These are phyloP conservation scores for Neurospora sp. DNA, from an alignment of 2,329 filamentous ascomycete species.

Conservation along the genomic window DNA sequence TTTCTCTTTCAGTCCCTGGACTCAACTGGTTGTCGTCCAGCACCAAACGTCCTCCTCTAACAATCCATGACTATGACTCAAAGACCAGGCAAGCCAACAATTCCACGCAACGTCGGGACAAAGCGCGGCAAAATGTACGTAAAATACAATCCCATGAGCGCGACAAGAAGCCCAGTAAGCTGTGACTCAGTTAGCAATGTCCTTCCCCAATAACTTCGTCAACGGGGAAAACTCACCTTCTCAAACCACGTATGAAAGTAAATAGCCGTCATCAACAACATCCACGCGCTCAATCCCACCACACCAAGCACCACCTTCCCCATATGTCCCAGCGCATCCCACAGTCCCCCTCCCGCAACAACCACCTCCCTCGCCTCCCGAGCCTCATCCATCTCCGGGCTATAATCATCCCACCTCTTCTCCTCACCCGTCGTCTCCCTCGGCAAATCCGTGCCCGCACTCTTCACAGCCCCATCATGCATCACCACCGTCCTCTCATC, in stretches of 20 bases:
- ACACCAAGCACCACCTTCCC: constrained; percentile 52
- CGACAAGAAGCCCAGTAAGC: constrained; percentile 45
- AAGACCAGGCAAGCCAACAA: constrained; percentile 43
- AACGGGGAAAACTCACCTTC: constrained; percentile 51
- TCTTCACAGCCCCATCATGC: constrained; percentile 55
- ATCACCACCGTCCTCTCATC: constrained; percentile 61
- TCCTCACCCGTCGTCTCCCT: constrained; percentile 11
- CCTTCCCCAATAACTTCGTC: no score
- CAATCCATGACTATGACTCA: constrained; percentile 18
- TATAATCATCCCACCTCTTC: constrained; percentile 3
- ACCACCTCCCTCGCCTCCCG: constrained; percentile 19
- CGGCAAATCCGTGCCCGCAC: constrained; percentile 38
- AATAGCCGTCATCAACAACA: constrained; percentile 96
- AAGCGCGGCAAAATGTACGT: constrained; percentile 44
- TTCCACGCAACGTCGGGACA: constrained; percentile 33
- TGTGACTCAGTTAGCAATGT: constrained; percentile 21
- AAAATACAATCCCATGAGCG: constrained; percentile 35
- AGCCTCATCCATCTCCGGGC: constrained; percentile 3
- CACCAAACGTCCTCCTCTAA: not conserved
- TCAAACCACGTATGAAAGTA: constrained; percentile 99
- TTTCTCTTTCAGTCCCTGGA: not conserved
- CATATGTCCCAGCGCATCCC: constrained; percentile 36
- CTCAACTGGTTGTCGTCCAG: not conserved
- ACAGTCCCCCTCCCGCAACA: constrained; percentile 23
- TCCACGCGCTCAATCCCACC: constrained; percentile 73